phyloP scores from a whole-genome alignment of 202 grass and related monocot genomes.

The Schoenoplectus triqueter region DNA sequence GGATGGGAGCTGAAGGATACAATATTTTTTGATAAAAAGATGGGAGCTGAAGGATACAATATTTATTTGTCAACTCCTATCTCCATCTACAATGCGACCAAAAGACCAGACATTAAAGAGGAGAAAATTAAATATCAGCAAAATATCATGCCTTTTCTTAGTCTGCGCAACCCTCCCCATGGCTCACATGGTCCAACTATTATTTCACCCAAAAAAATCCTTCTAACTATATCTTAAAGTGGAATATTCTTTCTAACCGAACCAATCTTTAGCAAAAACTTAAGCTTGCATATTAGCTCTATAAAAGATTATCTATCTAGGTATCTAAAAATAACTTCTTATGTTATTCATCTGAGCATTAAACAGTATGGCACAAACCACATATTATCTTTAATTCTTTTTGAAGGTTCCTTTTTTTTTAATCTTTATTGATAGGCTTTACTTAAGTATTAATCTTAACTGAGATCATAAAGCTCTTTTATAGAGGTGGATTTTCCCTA shows the following conservation, averaged over 20 bases:
- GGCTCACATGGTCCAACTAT: background rate
- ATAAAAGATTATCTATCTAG: background rate
- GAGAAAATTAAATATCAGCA: constrained; percentile 18
- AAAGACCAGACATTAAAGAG: constrained; percentile 8
- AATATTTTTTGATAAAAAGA: background rate
- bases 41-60: too few species aligned
- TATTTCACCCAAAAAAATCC: background rate
- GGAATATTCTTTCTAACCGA: background rate
- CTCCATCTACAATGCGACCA: constrained; percentile 1
- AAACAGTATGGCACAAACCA: background rate
- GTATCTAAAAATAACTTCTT: background rate
- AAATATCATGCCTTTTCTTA: background rate
- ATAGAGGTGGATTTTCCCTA: background rate
- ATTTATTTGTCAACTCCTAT: background rate
- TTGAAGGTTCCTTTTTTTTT: background rate
- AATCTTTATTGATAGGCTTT: background rate
- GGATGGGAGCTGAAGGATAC: too few species aligned
- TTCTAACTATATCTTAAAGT: background rate
- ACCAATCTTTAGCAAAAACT: background rate
- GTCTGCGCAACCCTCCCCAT: background rate
- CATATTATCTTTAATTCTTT: background rate
- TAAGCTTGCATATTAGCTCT: background rate
- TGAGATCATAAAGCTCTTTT: background rate
- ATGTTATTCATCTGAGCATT: constrained; percentile 2
- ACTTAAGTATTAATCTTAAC: background rate